Percentiles rank a stretch among this genome's conserved stretches.
phyloP scores from a whole-genome alignment of 2,329 filamentous ascomycete species.

The Harringtonia aguacate region DNA sequence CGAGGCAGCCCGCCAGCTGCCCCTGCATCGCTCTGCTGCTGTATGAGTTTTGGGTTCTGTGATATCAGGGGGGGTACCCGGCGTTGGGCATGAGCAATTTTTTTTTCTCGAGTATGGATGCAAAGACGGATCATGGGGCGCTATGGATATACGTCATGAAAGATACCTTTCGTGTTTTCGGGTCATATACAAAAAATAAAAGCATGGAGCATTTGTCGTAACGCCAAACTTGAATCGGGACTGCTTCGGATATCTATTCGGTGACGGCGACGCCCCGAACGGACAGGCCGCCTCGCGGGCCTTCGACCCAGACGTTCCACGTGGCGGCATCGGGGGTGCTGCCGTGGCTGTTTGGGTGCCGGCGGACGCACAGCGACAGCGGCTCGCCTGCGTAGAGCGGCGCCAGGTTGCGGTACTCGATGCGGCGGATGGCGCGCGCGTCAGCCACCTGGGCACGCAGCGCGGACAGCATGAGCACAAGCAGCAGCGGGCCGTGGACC shows the following conservation, averaged over 20 bases:
- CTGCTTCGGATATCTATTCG: background rate
- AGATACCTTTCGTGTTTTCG: background rate
- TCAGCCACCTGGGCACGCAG: constrained; percentile 29
- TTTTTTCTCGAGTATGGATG: no score
- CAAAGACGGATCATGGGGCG: no score
- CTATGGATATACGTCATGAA: background rate
- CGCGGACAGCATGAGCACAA: constrained; percentile 65
- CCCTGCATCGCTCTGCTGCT: background rate
- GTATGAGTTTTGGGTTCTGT: background rate
- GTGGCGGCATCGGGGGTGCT: constrained; percentile 20
- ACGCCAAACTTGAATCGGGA: no score
- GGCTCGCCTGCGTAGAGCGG: constrained; percentile 68
- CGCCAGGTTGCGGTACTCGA: constrained; percentile 73
- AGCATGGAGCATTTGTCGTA: background rate
- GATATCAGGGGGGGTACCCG: background rate
- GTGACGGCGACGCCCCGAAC: constrained; percentile 39
- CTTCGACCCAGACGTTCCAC: constrained; percentile 58
- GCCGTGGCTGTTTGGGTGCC: constrained; percentile 29
- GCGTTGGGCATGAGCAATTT: no score
- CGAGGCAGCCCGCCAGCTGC: background rate
- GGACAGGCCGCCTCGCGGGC: constrained; percentile 47
- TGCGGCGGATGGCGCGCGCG: constrained; percentile 31
- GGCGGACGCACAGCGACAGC: constrained; percentile 58
- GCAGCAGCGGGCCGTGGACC: constrained; percentile 76
- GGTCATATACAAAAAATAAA: background rate